Percentiles rank a stretch among this genome's conserved stretches.
Evolutionary conservation across 805 yeast species (phyloP).

Genomic region (Komagataella phaffii): DNA sequence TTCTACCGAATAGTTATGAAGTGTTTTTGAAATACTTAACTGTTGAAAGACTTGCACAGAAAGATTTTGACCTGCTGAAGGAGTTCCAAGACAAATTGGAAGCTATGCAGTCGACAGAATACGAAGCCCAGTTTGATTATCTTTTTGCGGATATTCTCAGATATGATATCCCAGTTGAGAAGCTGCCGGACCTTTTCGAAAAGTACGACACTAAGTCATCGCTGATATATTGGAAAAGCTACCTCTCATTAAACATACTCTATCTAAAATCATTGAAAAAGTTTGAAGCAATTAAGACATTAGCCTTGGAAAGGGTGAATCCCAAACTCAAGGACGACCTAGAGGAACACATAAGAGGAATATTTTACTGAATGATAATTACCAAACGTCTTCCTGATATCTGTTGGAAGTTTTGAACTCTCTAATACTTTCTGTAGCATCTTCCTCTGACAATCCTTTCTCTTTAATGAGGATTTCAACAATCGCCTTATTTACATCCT

Average conservation of each 20-base stretch:
- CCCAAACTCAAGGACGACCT: neutral
- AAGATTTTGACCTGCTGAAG: conserved; percentile 4
- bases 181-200: conserved; percentile 12
- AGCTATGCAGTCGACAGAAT: conserved; percentile 10
- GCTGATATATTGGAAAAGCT: conserved; percentile 13
- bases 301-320: neutral
- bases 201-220: conserved; percentile 8
- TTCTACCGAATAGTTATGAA: conserved; percentile 21
- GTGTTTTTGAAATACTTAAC: conserved; percentile 27
- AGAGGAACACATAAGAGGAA: neutral
- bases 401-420: conserved; percentile 70
- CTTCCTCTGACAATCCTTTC: conserved; percentile 49
- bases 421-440: conserved; percentile 68
- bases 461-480: conserved; percentile 46
- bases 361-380: conserved; percentile 7
- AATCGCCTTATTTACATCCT: conserved; percentile 72
- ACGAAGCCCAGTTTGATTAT: conserved; percentile 19
- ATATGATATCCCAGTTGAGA: conserved; percentile 11
- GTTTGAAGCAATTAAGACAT: neutral
- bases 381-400: conserved; percentile 98
- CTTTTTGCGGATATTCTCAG: conserved; percentile 20
- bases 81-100: conserved; percentile 8
- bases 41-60: conserved; percentile 22
- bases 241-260: neutral
- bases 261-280: neutral